phyloP scores from a whole-genome alignment of 2,329 filamentous ascomycete species.

The Aureobasidium sp. region DNA sequence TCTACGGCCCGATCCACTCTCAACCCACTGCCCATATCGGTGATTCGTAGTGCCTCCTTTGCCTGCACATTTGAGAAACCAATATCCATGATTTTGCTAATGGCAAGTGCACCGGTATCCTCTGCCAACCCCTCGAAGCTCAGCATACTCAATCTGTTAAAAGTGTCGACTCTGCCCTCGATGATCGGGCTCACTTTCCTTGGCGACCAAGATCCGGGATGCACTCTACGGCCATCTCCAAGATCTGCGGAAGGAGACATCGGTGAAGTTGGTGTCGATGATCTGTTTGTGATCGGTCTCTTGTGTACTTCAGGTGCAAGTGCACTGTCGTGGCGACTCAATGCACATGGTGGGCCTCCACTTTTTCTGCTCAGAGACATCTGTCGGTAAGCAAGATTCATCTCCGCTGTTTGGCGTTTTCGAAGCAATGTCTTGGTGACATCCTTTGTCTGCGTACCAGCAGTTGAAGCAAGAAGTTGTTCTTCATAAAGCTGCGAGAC shows the following conservation, averaged over 20 bases:
- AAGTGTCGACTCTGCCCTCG: slow-evolving; percentile 22
- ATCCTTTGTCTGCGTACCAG: slow-evolving; percentile 8
- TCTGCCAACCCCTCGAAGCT: slow-evolving; percentile 33
- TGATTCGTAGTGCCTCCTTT: slow-evolving; percentile 50
- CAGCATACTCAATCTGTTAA: slow-evolving; percentile 19
- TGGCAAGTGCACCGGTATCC: slow-evolving; percentile 51
- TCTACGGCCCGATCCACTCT: slow-evolving; percentile 52
- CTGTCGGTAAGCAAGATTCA: not conserved
- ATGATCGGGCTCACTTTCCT: slow-evolving; percentile 25
- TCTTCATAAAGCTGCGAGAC: slow-evolving; percentile 54
- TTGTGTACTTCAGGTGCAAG: slow-evolving; percentile 5
- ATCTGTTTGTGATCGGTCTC: not conserved
- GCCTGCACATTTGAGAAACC: slow-evolving; percentile 52
- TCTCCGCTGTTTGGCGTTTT: slow-evolving; percentile 2
- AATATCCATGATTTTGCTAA: slow-evolving; percentile 52
- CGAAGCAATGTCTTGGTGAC: not conserved
- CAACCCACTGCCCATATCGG: slow-evolving; percentile 54
- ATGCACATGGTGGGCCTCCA: not conserved
- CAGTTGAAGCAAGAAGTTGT: slow-evolving; percentile 30
- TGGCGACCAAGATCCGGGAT: not conserved
- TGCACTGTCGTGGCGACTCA: not conserved
- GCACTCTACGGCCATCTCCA: not conserved
- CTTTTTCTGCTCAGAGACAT: not conserved
- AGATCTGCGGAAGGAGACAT: not conserved
- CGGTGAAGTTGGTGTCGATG: not conserved